Evolutionary conservation across 1,139 yeast genomes (phyloP).

Genomic region (Torulaspora pretoriensis): DNA sequence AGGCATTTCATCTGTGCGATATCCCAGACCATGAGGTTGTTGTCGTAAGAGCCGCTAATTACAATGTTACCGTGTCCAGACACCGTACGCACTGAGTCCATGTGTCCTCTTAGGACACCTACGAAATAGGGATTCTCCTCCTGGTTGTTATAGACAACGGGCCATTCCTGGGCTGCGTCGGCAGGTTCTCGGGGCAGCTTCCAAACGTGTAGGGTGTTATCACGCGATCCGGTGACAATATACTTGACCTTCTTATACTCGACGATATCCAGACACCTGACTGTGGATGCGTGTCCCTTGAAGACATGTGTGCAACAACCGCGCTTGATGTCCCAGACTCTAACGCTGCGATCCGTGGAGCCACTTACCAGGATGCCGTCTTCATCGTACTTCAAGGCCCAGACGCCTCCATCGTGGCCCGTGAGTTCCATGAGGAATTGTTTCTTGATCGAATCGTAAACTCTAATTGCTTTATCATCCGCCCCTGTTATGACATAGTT

Average conservation of each 20-base stretch:
- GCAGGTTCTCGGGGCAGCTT: constrained; percentile 58
- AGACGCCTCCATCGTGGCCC: constrained; percentile 97
- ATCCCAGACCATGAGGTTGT: constrained; percentile 91
- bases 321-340: constrained; percentile 74
- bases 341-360: constrained; percentile 84
- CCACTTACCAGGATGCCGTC: constrained; percentile 71
- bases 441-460: constrained; percentile 77
- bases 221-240: constrained; percentile 86
- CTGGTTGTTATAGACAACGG: constrained; percentile 40
- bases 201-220: constrained; percentile 87
- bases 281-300: constrained; percentile 88
- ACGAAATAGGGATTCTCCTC: constrained; percentile 68
- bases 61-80: constrained; percentile 81
- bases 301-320: constrained; percentile 64
- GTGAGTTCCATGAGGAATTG: constrained; percentile 58
- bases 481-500: constrained; percentile 91
- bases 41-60: constrained; percentile 88
- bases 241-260: constrained; percentile 58
- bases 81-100: constrained; percentile 82
- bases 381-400: constrained; percentile 82
- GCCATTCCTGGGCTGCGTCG: constrained; percentile 36
- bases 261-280: constrained; percentile 81
- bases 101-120: constrained; percentile 77
- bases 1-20: constrained; percentile 68
- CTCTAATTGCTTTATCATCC: constrained; percentile 77